Evolutionary conservation across 140 eudicot species (phyloP).

Genomic region (Anethum foeniculum): DNA sequence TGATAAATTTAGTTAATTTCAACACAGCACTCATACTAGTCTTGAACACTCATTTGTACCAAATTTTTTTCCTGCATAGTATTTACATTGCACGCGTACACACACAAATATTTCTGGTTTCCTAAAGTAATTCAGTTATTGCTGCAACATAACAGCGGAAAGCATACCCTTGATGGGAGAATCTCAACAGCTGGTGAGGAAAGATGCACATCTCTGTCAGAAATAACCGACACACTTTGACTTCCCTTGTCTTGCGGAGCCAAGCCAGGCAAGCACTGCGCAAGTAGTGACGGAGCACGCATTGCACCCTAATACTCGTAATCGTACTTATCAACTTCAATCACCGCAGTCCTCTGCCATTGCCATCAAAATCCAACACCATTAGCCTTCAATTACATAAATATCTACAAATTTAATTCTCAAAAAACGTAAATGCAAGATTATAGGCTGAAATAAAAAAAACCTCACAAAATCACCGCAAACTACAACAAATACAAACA

Average conservation of each 20-base stretch:
- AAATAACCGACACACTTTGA: slow-evolving; percentile 32
- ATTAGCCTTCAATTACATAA: not conserved
- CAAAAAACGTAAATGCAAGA: not conserved
- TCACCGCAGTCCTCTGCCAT: slow-evolving; percentile 11
- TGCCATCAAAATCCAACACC: slow-evolving; percentile 8
- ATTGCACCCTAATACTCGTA: slow-evolving; percentile 20
- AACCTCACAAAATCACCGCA: no score
- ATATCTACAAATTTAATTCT: no score
- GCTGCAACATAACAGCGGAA: not conserved
- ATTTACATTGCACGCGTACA: not conserved
- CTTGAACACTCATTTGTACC: not conserved
- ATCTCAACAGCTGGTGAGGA: slow-evolving; percentile 70
- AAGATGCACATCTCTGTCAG: slow-evolving; percentile 50
- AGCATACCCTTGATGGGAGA: slow-evolving; percentile 54
- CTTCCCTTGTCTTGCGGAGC: slow-evolving; percentile 50
- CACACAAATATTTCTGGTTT: not conserved
- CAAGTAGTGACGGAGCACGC: slow-evolving; percentile 71
- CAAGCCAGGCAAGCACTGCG: slow-evolving; percentile 63
- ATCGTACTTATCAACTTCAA: slow-evolving; percentile 5
- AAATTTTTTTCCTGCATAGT: not conserved
- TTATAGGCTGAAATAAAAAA: no score
- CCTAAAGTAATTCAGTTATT: not conserved
- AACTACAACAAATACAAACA: not conserved
- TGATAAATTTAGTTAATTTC: not conserved
- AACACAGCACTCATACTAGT: not conserved